Evolutionary conservation across 2,329 filamentous ascomycete species (phyloP).

Genomic region (Ceratocystis cacaofunesta): DNA sequence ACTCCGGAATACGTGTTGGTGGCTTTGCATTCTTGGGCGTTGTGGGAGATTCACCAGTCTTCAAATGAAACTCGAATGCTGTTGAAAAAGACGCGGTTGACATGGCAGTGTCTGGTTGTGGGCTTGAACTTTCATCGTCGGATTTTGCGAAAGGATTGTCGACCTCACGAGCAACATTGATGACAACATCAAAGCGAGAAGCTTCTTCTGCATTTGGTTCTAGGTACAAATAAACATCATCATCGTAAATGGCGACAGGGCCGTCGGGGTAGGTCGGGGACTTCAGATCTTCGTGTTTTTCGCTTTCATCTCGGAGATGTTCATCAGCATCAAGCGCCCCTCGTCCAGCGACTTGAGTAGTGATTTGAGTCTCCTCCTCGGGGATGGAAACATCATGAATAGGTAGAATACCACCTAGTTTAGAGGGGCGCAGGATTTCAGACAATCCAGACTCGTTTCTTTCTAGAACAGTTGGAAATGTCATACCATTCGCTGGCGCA

Average conservation of each 20-base stretch:
- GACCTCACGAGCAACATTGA: slow-evolving; percentile 75
- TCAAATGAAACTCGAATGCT: slow-evolving; percentile 22
- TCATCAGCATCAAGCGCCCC: slow-evolving; percentile 35
- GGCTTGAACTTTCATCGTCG: slow-evolving; percentile 25
- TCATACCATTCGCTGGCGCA: slow-evolving; percentile 48
- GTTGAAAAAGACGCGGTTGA: slow-evolving; percentile 35
- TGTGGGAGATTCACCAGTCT: slow-evolving; percentile 31
- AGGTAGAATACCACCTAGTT: slow-evolving; percentile 25
- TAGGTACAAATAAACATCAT: slow-evolving; percentile 62
- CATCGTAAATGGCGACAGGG: slow-evolving; percentile 66
- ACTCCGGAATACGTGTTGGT: slow-evolving; percentile 47
- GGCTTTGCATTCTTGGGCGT: slow-evolving; percentile 39
- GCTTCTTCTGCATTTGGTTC: slow-evolving; percentile 69
- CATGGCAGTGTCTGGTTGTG: slow-evolving; percentile 38
- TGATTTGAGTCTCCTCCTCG: slow-evolving; percentile 42
- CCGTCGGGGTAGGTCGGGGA: slow-evolving; percentile 71
- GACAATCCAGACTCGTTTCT: slow-evolving; percentile 47
- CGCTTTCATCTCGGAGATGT: slow-evolving; percentile 42
- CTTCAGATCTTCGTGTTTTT: slow-evolving; percentile 64
- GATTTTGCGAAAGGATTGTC: slow-evolving; percentile 51
- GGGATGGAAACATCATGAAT: slow-evolving; percentile 23
- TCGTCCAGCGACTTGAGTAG: slow-evolving; percentile 46
- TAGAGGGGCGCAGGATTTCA: slow-evolving; percentile 39
- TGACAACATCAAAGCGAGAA: slow-evolving; percentile 62
- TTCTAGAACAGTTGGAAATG: slow-evolving; percentile 44